Evolutionary conservation across 73 alveolate species (phyloP).

Genomic region (Stentor roeselii): DNA sequence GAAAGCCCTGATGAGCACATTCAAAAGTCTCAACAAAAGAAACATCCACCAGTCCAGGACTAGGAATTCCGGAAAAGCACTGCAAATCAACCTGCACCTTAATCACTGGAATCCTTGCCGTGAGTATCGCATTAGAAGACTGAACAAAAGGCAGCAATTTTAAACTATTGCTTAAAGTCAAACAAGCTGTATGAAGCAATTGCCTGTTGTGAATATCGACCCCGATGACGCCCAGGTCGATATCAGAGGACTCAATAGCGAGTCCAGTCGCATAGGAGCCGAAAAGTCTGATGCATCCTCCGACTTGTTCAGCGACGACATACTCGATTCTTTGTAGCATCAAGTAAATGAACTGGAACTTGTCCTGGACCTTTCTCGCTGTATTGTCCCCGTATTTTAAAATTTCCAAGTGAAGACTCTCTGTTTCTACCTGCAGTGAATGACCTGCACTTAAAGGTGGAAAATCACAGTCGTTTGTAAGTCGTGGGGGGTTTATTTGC

Average conservation of each 20-base stretch:
- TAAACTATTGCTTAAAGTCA: neutral
- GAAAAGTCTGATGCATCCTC: neutral
- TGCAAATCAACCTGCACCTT: constrained; percentile 24
- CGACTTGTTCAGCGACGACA: neutral
- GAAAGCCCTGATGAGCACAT: constrained; percentile 21
- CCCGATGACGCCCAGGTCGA: constrained; percentile 32
- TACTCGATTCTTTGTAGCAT: neutral
- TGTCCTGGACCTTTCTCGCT: neutral
- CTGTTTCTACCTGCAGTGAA: neutral
- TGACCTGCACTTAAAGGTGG: neutral
- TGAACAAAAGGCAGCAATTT: neutral
- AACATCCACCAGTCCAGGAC: constrained; percentile 33
- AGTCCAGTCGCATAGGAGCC: constrained; percentile 47
- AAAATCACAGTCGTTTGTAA: neutral
- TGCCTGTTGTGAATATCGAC: constrained; percentile 24
- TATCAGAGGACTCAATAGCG: constrained; percentile 36
- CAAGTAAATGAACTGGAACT: too few relatives aligned
- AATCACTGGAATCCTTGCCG: constrained; percentile 41
- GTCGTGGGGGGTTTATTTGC: neutral
- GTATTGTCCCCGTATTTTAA: neutral
- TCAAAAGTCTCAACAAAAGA: constrained; percentile 37
- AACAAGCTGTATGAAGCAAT: constrained; percentile 19
- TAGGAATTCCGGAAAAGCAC: constrained; percentile 4
- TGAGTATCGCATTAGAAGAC: constrained; percentile 24
- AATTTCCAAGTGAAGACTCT: neutral